Conservation (phyloP, 352 stramenopile species). For the Phytophthora pluvialis region DNA sequence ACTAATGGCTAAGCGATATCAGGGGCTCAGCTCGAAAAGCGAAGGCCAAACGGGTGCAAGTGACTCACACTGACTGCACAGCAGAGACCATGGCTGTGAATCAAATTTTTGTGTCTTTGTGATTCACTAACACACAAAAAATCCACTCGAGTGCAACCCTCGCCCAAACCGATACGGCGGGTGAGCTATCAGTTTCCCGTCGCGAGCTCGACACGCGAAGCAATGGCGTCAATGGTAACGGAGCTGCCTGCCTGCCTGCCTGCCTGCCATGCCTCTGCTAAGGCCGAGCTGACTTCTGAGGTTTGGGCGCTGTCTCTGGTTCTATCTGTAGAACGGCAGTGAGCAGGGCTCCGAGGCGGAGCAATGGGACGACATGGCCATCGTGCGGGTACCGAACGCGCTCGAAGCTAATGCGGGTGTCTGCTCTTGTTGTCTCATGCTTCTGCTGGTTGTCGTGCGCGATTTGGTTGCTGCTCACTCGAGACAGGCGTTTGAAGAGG, state of each 20-base stretch:
- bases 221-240: constrained; percentile 24
- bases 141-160: constrained; percentile 12
- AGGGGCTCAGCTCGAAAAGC: constrained; percentile 1
- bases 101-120: background rate
- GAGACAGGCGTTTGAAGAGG: constrained; percentile 76
- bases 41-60: constrained; percentile 4
- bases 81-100: background rate
- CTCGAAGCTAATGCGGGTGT: background rate
- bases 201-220: background rate
- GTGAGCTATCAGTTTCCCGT: constrained; percentile 13
- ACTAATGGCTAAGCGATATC: constrained; percentile 22
- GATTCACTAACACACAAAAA: constrained; percentile 6
- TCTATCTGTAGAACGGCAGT: constrained; percentile 46
- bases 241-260: background rate
- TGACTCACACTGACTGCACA: background rate
- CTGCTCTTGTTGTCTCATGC: constrained; percentile 7
- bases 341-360: constrained; percentile 52
- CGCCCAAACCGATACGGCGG: constrained; percentile 19
- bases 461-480: background rate
- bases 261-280: background rate
- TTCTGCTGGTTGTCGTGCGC: constrained; percentile 3
- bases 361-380: constrained; percentile 86
- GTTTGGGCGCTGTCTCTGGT: background rate
- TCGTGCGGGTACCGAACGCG: constrained; percentile 56
- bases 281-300: constrained; percentile 4